Base-by-base conservation (phyloP, 257 asterid genomes). In the Plantago major region DNA sequence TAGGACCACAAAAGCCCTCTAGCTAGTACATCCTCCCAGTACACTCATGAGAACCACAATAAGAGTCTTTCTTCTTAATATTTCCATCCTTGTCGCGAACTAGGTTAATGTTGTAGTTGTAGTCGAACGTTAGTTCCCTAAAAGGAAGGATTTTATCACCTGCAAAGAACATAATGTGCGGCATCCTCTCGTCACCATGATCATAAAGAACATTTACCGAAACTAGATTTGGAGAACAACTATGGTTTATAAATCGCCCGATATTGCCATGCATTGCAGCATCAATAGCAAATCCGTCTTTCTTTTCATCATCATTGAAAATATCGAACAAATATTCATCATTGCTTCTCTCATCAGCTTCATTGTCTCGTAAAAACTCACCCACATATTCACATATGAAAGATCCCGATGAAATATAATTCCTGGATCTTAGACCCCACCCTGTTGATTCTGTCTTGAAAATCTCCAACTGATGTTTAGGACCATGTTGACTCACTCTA, bases 371-470 rank as follows among this genome's bases (percentile, higher is more conserved):
- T 3, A 88, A 68, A 67, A 92, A 68, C 76, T 89, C 88, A 40
- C 98, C 97, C 3, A 74, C 22, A 46, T 92, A 92, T 60, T 92
- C 95, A 55, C 97, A 89, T 44, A 92, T 75, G 64, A 92, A 92
- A 54, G 83, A 79, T 56, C 97, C 97, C 0, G 83, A 70, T 26
- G 83, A 50, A 54, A 92, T 83, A 10, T 51, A 70, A 66, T 69
- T 42, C 2, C 75, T 63, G 1, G 95, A 81, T 67, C 98, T 80
- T 4, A 92, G 86, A 8, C 98, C 97, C 95, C 97, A 92, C 46
- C 98, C 97, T 69, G 86, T 81, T 2, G 68, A 46, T 47, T 68
- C 38, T 2, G 97, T 92, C 70, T 83, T 88, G 61, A 92, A 92
- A 62, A 92, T 74, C 74, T 88, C 95, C 55, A 92, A 75, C 8